phyloP scores from a whole-genome alignment of 1,284 basidiomycete species.

The Chalciporus sp. region DNA sequence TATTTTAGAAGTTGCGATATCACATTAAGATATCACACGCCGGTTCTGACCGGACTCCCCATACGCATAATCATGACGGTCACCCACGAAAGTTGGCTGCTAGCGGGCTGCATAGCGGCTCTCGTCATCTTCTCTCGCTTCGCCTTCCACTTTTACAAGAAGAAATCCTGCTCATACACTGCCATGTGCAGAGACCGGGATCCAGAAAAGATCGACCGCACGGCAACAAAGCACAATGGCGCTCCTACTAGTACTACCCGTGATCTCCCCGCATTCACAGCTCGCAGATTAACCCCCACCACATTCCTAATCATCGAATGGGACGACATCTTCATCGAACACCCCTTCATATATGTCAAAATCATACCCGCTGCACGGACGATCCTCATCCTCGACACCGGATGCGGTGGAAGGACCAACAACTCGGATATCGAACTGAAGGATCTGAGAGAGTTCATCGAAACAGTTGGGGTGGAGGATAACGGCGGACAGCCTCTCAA shows the following conservation, averaged over 20 bases:
- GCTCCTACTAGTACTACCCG: not conserved
- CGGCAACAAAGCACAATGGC: not conserved
- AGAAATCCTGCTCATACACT: not conserved
- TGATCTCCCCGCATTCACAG: conserved; percentile 41
- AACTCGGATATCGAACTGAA: conserved; percentile 43
- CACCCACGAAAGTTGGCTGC: not conserved
- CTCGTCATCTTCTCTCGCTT: not conserved
- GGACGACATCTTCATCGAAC: conserved; percentile 52
- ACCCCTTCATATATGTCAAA: conserved; percentile 57
- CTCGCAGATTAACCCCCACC: conserved; percentile 44
- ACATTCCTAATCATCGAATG: conserved; percentile 56
- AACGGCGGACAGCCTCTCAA: conserved; percentile 49
- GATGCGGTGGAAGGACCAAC: conserved; percentile 50
- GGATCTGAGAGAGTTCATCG: conserved; percentile 51
- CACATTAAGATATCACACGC: no score
- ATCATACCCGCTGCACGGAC: conserved; percentile 41
- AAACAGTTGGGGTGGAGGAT: conserved; percentile 44
- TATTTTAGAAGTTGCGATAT: not conserved
- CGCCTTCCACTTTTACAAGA: not conserved
- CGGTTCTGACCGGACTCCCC: not conserved
- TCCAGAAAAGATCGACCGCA: not conserved
- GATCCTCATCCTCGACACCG: conserved; percentile 55
- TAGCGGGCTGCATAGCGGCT: not conserved
- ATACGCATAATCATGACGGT: not conserved
- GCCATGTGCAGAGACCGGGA: conserved; percentile 13